Evolutionary conservation across 2,329 filamentous ascomycete species (phyloP).

Genomic region (Cyphellophora europaea): DNA sequence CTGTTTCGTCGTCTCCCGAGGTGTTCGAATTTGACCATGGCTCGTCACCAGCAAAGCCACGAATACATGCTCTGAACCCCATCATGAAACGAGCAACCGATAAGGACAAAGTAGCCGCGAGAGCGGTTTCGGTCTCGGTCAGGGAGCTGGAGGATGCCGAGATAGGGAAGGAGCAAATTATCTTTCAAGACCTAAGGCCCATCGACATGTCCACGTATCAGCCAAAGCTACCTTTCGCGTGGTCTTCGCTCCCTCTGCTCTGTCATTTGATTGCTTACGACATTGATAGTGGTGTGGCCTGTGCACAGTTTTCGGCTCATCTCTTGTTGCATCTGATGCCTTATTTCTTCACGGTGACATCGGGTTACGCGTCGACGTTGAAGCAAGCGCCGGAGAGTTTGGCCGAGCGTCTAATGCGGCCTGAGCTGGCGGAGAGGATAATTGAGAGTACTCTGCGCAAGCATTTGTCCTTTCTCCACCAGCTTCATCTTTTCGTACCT

Average conservation of each 20-base stretch:
- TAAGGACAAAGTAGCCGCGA: neutral
- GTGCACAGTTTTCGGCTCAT: slow-evolving; percentile 38
- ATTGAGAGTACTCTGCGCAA: slow-evolving; percentile 44
- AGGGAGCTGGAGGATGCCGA: slow-evolving; percentile 6
- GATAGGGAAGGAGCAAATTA: slow-evolving; percentile 9
- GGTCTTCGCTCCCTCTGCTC: slow-evolving; percentile 16
- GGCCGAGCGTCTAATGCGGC: slow-evolving; percentile 20
- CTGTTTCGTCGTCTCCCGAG: slow-evolving; percentile 11
- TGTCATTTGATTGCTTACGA: slow-evolving; percentile 18
- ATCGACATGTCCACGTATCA: slow-evolving; percentile 17
- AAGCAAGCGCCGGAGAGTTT: slow-evolving; percentile 5
- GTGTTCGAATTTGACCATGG: slow-evolving; percentile 12
- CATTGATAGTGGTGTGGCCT: slow-evolving; percentile 29
- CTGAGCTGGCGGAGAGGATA: slow-evolving; percentile 31
- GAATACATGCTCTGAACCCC: slow-evolving; percentile 14
- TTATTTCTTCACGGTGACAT: slow-evolving; percentile 27
- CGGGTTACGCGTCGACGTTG: neutral
- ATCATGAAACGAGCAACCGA: neutral
- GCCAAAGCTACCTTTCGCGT: slow-evolving; percentile 16
- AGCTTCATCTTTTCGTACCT: slow-evolving; percentile 20
- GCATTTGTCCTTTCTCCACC: slow-evolving; percentile 48
- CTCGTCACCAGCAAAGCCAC: slow-evolving; percentile 6
- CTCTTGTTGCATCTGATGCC: slow-evolving; percentile 35
- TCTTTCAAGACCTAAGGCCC: slow-evolving; percentile 17
- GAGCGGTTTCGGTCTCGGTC: neutral